These are phyloP conservation scores for Boletus reticuloceps DNA, from an alignment of 768 basidiomycete species.

Conservation along the genomic window DNA sequence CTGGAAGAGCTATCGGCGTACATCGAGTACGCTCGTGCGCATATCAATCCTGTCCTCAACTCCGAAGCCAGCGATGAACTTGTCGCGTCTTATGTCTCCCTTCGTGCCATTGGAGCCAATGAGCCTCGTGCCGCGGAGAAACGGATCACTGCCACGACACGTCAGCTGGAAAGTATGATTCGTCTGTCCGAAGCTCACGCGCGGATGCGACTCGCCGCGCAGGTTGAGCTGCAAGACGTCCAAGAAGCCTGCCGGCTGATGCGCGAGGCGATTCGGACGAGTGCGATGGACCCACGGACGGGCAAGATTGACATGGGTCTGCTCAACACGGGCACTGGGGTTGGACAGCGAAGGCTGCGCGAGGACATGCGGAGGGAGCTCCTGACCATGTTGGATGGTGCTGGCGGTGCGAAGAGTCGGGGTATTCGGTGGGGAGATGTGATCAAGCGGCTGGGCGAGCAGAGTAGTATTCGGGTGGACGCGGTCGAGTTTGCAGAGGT, in stretches of 20 bases:
- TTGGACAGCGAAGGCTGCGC: slow-evolving; percentile 78
- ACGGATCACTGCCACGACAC: slow-evolving; percentile 96
- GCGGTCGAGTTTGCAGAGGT: slow-evolving; percentile 79
- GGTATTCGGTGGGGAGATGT: slow-evolving; percentile 83
- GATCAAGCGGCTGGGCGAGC: slow-evolving; percentile 73
- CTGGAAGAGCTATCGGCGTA: slow-evolving; percentile 90
- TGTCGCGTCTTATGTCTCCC: slow-evolving; percentile 86
- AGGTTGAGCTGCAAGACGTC: slow-evolving; percentile 85
- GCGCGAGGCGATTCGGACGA: slow-evolving; percentile 92
- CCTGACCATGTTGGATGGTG: slow-evolving; percentile 55
- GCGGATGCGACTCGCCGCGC: slow-evolving; percentile 88
- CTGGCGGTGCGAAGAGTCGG: slow-evolving; percentile 45
- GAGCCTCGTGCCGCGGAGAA: slow-evolving; percentile 88
- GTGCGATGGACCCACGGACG: slow-evolving; percentile 93
- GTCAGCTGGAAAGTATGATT: slow-evolving; percentile 97
- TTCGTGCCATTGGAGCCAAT: slow-evolving; percentile 83
- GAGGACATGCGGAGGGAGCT: slow-evolving; percentile 91
- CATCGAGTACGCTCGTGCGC: slow-evolving; percentile 87
- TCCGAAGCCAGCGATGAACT: slow-evolving; percentile 84
- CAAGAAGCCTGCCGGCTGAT: slow-evolving; percentile 92
- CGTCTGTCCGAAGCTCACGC: slow-evolving; percentile 96
- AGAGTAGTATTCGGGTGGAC: slow-evolving; percentile 83
- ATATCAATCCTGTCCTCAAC: slow-evolving; percentile 82
- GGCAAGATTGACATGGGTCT: slow-evolving; percentile 98
- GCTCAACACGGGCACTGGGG: slow-evolving; percentile 89